These are phyloP conservation scores for Hemisphaericaspora subhashii DNA, from an alignment of 1,139 yeast genomes.

Conservation along the genomic window DNA sequence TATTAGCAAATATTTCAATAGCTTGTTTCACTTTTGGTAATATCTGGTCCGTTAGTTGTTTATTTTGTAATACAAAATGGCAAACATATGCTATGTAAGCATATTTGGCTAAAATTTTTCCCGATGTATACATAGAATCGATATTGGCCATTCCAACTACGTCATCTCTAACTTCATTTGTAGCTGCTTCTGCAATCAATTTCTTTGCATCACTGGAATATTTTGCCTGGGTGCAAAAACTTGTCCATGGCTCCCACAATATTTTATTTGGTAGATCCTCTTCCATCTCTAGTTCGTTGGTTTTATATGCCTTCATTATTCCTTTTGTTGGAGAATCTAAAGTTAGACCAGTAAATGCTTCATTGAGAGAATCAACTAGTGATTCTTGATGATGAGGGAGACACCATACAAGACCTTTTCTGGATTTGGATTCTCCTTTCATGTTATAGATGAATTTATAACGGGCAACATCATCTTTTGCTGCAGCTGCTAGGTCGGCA, in stretches of 20 bases:
- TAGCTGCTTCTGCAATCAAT: slow-evolving; percentile 49
- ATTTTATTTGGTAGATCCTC: slow-evolving; percentile 50
- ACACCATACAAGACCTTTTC: slow-evolving; percentile 46
- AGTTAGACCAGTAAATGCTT: slow-evolving; percentile 32
- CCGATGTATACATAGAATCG: slow-evolving; percentile 75
- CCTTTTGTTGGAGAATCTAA: slow-evolving; percentile 74
- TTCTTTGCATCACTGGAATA: slow-evolving; percentile 40
- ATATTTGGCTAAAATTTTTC: slow-evolving; percentile 71
- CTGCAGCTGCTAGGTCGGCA: slow-evolving; percentile 27
- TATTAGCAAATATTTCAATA: slow-evolving; percentile 56
- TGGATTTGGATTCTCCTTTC: slow-evolving; percentile 30
- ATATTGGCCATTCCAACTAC: slow-evolving; percentile 59
- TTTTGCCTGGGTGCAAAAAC: slow-evolving; percentile 30
- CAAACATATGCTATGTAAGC: slow-evolving; percentile 69
- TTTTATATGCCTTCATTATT: slow-evolving; percentile 56
- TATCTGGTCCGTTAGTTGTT: slow-evolving; percentile 39
- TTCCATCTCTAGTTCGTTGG: slow-evolving; percentile 52
- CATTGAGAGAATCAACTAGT: slow-evolving; percentile 24
- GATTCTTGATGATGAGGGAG: slow-evolving; percentile 69
- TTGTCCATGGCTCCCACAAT: slow-evolving; percentile 60
- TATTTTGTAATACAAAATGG: slow-evolving; percentile 55
- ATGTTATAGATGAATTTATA: slow-evolving; percentile 32
- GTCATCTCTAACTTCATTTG: slow-evolving; percentile 52
- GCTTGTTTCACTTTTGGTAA: slow-evolving; percentile 58
- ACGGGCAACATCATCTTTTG: slow-evolving; percentile 24